Evolutionary conservation across 495 filamentous ascomycete species (phyloP), one percentile per base, ranked within the genome.

Genomic region (Neurospora sp.): DNA sequence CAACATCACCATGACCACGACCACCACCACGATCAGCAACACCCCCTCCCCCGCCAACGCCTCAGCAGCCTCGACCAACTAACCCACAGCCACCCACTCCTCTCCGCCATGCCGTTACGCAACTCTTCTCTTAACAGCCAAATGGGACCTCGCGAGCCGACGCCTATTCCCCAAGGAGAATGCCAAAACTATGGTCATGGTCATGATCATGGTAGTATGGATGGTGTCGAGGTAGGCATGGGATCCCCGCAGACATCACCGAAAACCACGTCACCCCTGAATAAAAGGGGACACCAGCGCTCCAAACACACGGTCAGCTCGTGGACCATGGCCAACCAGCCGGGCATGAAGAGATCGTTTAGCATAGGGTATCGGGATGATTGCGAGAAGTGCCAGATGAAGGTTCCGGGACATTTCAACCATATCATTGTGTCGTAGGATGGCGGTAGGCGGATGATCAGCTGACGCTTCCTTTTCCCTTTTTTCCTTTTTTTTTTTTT

Each of bases 341-440:
- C 79, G 15, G 83, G 82, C 74, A 88, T 89, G 83, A 94, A 90
- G 81, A 86, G 87, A 75, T 86, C 87, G 38, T 89, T 96, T 77
- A 90, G 89, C 74, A 94, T 97, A 90, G 94, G 94, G 24, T 96
- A 91, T 82, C 86, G 93, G 48, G 89, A 90, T 15, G 92, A 95
- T 80, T 97, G 94, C 81, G 92, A 94, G 71, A 95, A 95, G 82
- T 97, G 94, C 80, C 87, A 86, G 70, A 85, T 85, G 76, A 91
- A 89, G 80, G 90, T 95, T 38, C 93, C 93, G 0, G 93, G 94
- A 0, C 94, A 97, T 80, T 95, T 94, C 76, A 94, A 91, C 77
- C 94, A 97, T 81, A 94, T 95, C 69, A 88, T 93, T 43, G 80
- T 87, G 37, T 87, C 85, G 28, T 87, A 86, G 83, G 79, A 77